Base-by-base conservation (phyloP, 1,139 yeast species). In the Hansenula sp. region DNA sequence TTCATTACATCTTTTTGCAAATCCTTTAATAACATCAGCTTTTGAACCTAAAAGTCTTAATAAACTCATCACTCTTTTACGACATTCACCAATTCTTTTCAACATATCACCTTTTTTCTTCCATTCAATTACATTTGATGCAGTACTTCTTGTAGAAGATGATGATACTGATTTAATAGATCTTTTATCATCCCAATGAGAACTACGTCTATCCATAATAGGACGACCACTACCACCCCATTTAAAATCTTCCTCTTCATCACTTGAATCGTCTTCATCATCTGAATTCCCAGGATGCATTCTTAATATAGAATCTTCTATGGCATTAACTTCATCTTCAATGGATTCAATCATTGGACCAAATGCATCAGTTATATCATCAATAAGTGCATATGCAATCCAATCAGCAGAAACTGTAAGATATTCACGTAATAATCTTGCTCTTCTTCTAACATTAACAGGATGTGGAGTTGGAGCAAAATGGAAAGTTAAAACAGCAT, bases 381-480 rank as follows among this genome's bases (percentile, higher is more conserved):
- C 98, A 56, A 92, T 89, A 48, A 92, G 69, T 0, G 98, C 98
- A 65, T 92, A 92, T 3, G 96, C 92, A 37, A 92, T 83, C 98
- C 98, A 92, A 62, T 92, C 98, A 0, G 97, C 80, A 2, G 94
- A 79, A 6, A 92, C 96, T 2, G 87, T 86, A 47, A 92, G 70
- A 56, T 90, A 92, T 59, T 92, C 98, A 47, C 84, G 75, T 48
- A 92, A 71, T 48, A 92, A 68, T 43, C 98, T 71, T 0, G 95
- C 95, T 56, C 98, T 78, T 59, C 97, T 76, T 53, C 98, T 76
- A 30, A 92, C 98, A 59, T 92, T 92, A 41, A 89, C 86, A 0
- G 97, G 95, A 60, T 92, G 98, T 2, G 97, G 96, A 0, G 97
- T 88, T 8, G 96, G 89, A 12, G 90, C 82, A 63, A 88, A 89